Evolutionary conservation across 2,329 filamentous ascomycete genomes (phyloP), one percentile per base, ranked within the genome.

Genomic region (Paraconiothyrium sp.): DNA sequence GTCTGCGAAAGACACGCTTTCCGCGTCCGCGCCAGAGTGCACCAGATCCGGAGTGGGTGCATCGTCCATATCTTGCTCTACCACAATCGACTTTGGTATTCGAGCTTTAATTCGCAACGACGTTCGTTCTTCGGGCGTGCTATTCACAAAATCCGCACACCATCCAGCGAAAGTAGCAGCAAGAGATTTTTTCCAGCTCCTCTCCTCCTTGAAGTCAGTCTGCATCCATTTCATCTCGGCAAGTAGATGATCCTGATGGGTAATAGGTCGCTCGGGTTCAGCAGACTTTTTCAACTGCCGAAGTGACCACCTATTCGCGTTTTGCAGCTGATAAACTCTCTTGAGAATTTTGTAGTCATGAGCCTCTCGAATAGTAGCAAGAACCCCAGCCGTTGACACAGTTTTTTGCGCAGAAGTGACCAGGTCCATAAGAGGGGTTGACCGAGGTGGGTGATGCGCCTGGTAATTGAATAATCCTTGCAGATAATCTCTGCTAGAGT

Each of bases 181-280:
- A 39, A 90, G 86, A 2, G 91, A 87, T 73, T 88, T 89, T 80
- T 97, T 98, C 93, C 94, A 97, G 76, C 97, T 97, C 44, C 93
- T 85, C 77, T 98, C 95, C 78, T 97, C 92, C 55, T 91, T 87
- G 73, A 97, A 98, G 78, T 99, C 95, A 1, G 93, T 97, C 54
- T 94, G 88, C 92, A 99, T 96, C 94, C 94, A 98, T 77, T 94
- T 97, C 87, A 94, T 92, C 81, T 99, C 94, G 68, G 93, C 87
- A 35, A 99, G 82, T 58, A 98, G 78, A 56, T 94, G 86, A 79
- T 99, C 95, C 87, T 90, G 92, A 69, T 98, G 94, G 1, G 90
- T 89, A 0, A 88, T 85, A 20, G 90, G 90, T 41, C 93, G 88
- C 4, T 87, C 84, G 4, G 94, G 94, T 77, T 99, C 95, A 1